Conservation (phyloP, 495 filamentous ascomycete genomes). For the Penicillium pancosmium region DNA sequence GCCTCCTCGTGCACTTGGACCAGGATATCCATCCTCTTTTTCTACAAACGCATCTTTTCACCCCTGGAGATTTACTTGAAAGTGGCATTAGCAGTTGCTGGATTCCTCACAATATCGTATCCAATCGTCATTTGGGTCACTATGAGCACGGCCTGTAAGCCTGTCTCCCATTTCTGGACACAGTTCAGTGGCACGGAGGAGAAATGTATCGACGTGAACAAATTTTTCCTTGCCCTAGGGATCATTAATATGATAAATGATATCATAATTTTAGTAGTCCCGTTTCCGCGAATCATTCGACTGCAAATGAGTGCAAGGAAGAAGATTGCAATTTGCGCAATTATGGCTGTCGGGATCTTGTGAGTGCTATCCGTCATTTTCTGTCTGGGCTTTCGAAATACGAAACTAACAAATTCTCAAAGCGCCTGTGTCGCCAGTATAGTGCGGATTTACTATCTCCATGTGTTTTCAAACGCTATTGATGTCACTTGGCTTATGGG, state of each 20-base stretch:
- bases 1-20: conserved; percentile 33
- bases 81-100: conserved; percentile 17
- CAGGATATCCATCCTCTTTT: conserved; percentile 39
- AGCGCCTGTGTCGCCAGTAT: conserved; percentile 34
- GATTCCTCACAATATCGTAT: conserved; percentile 25
- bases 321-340: conserved; percentile 43
- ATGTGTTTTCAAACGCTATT: conserved; percentile 31
- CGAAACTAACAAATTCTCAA: conserved; percentile 6
- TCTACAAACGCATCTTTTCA: conserved; percentile 38
- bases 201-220: conserved; percentile 31
- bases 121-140: conserved; percentile 24
- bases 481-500: conserved; percentile 45
- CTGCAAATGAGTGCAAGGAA: conserved; percentile 35
- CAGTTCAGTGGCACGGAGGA: conserved; percentile 24
- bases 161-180: conserved; percentile 35
- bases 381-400: no score
- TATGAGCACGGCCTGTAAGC: conserved; percentile 28
- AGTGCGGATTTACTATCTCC: conserved; percentile 41
- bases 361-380: conserved; percentile 8
- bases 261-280: conserved; percentile 44
- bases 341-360: conserved; percentile 46
- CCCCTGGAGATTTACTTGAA: conserved; percentile 22
- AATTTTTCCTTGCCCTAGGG: conserved; percentile 32
- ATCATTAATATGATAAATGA: conserved; percentile 45
- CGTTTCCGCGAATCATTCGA: conserved; percentile 38